Evolutionary conservation across 2,329 filamentous ascomycete genomes (phyloP).

Genomic region (Aspergillus glaucus): DNA sequence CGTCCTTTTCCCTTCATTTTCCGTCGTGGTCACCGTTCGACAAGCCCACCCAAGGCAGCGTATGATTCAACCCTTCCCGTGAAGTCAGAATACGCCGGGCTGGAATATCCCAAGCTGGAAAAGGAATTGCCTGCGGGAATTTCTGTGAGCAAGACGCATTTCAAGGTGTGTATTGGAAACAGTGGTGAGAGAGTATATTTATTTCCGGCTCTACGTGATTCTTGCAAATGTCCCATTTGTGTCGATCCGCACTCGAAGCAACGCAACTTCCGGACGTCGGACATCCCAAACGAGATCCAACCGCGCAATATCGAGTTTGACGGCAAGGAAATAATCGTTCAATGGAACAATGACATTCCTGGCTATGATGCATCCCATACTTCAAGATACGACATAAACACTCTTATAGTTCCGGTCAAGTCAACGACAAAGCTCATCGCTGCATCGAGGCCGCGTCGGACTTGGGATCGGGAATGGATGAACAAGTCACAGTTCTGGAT

Average conservation of each 20-base stretch:
- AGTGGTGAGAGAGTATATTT: neutral
- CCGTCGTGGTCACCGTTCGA: neutral
- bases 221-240: conserved; percentile 49
- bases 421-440: conserved; percentile 12
- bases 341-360: conserved; percentile 56
- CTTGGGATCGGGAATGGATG: conserved; percentile 39
- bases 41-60: neutral
- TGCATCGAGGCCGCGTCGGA: conserved; percentile 21
- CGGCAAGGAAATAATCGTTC: conserved; percentile 45
- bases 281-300: conserved; percentile 52
- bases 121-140: neutral
- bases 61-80: neutral
- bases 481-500: conserved; percentile 47
- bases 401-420: conserved; percentile 9
- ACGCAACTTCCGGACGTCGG: conserved; percentile 57
- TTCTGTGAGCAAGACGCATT: conserved; percentile 3
- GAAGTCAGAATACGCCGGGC: neutral
- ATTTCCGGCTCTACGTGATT: conserved; percentile 1
- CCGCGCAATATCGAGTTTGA: conserved; percentile 31
- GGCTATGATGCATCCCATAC: conserved; percentile 37
- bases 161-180: neutral
- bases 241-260: conserved; percentile 55
- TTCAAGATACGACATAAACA: conserved; percentile 25
- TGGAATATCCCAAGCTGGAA: neutral
- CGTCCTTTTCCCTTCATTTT: neutral